Conservation (phyloP, 2,329 filamentous ascomycete genomes). For the Calonectria pteridis region DNA sequence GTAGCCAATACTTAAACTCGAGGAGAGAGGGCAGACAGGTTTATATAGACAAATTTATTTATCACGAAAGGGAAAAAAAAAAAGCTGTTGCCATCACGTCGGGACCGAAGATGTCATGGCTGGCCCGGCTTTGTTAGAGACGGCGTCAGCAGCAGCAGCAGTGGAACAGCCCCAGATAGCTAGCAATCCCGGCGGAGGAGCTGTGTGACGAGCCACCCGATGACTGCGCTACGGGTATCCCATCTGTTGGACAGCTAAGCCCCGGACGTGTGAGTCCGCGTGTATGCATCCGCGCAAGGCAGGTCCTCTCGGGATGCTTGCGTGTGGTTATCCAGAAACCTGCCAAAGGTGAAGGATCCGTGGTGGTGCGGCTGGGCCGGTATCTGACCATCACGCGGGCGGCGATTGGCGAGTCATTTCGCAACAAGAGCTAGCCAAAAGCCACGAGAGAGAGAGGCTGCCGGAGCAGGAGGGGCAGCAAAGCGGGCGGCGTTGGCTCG, state of each 20-base stretch:
- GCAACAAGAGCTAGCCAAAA: background rate
- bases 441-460: background rate
- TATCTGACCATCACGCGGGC: constrained; percentile 37
- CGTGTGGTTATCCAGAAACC: background rate
- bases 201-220: background rate
- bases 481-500: background rate
- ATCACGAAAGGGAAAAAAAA: background rate
- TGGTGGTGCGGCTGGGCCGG: constrained; percentile 31
- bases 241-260: background rate
- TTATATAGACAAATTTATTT: constrained; percentile 11
- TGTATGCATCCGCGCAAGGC: background rate
- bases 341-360: background rate
- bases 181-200: constrained; percentile 15
- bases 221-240: background rate
- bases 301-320: background rate
- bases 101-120: constrained; percentile 7
- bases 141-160: background rate
- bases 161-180: constrained; percentile 11
- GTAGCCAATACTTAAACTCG: background rate
- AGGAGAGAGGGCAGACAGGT: background rate
- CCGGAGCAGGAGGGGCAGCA: background rate
- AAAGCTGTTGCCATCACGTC: constrained; percentile 4
- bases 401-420: constrained; percentile 38
- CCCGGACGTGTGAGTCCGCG: constrained; percentile 1
- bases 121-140: constrained; percentile 2